A percentile compares a stretch with the other conserved stretches of the same genome.
These are phyloP conservation scores for Saccharomycopsis capsularis DNA, from an alignment of 805 yeast species.

Conservation along the genomic window DNA sequence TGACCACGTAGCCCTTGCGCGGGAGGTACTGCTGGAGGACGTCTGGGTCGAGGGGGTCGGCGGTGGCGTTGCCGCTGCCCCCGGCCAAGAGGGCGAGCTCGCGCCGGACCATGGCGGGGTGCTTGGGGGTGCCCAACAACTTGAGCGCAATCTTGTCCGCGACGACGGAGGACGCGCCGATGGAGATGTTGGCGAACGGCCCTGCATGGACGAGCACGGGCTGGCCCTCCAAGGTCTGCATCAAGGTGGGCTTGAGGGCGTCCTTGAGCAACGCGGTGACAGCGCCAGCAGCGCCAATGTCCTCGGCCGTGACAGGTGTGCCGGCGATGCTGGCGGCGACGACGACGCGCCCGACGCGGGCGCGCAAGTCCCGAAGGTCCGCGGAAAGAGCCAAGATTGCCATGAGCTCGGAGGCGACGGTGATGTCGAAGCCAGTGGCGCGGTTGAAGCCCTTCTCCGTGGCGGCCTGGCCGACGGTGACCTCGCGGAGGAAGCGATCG, in stretches of 20 bases:
- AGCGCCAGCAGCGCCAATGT: conserved; percentile 94
- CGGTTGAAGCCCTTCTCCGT: conserved; percentile 87
- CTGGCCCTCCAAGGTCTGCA: conserved; percentile 97
- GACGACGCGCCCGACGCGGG: conserved; percentile 81
- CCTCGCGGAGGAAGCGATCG: conserved; percentile 83
- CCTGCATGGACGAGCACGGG: conserved; percentile 98
- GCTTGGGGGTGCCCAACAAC: conserved; percentile 63
- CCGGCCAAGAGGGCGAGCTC: conserved; percentile 17
- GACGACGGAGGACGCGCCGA: conserved; percentile 91
- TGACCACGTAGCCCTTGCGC: conserved; percentile 79
- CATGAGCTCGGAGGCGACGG: conserved; percentile 96
- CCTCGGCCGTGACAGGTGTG: conserved; percentile 87
- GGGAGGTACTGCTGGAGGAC: conserved; percentile 24
- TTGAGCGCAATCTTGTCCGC: conserved; percentile 92
- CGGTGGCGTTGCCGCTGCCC: neutral
- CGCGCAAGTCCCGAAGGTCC: conserved; percentile 74
- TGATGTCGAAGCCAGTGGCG: conserved; percentile 87
- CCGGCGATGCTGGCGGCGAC: conserved; percentile 74
- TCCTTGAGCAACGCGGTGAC: conserved; percentile 90
- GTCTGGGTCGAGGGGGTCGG: neutral
- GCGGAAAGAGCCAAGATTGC: conserved; percentile 85
- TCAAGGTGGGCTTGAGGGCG: conserved; percentile 91
- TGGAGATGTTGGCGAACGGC: conserved; percentile 94
- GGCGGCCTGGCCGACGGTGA: conserved; percentile 86
- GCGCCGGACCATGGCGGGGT: conserved; percentile 31